Evolutionary conservation across 208 protist species (phyloP).

Genomic region (Leptomonas pyrrhocoris): DNA sequence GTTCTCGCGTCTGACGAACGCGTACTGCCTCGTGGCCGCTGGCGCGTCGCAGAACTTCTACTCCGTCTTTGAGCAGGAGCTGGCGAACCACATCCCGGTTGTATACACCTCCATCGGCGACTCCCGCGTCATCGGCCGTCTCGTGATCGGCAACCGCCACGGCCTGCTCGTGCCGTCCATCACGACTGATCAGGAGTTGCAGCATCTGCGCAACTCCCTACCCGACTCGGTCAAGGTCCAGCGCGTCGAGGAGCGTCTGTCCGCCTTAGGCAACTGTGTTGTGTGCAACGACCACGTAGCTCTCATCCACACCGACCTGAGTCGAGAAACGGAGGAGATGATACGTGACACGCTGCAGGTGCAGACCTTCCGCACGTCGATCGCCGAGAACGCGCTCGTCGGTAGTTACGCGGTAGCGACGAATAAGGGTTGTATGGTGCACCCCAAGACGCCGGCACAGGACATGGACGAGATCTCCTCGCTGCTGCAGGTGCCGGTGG

Average conservation of each 20-base stretch:
- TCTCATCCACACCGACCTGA: conserved; percentile 99
- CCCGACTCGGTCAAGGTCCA: conserved; percentile 97
- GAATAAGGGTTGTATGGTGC: conserved; percentile 99
- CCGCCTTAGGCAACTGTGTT: conserved; percentile 99
- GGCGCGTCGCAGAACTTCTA: conserved; percentile 99
- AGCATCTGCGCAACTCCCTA: conserved; percentile 99
- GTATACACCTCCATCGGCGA: conserved; percentile 97
- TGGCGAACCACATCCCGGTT: conserved; percentile 98
- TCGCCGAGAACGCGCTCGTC: conserved; percentile 98
- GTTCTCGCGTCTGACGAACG: conserved; percentile 99
- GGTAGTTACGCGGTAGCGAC: conserved; percentile 98
- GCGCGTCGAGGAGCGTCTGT: conserved; percentile 98
- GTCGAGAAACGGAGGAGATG: conserved; percentile 99
- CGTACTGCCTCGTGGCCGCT: conserved; percentile 98
- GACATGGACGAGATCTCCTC: conserved; percentile 99
- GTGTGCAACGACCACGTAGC: conserved; percentile 99
- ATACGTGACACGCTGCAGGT: conserved; percentile 98
- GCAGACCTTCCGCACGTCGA: conserved; percentile 98
- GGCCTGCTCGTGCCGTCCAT: conserved; percentile 98
- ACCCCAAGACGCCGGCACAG: conserved; percentile 94
- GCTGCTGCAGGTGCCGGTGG: conserved; percentile 98
- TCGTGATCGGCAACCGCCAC: conserved; percentile 97
- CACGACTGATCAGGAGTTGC: conserved; percentile 99
- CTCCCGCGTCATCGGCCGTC: conserved; percentile 96
- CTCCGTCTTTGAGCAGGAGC: conserved; percentile 98